A percentile compares a stretch with the other conserved stretches of the same genome.
Evolutionary conservation across 2,329 filamentous ascomycete species (phyloP).

Genomic region (Cytospora leucostoma): DNA sequence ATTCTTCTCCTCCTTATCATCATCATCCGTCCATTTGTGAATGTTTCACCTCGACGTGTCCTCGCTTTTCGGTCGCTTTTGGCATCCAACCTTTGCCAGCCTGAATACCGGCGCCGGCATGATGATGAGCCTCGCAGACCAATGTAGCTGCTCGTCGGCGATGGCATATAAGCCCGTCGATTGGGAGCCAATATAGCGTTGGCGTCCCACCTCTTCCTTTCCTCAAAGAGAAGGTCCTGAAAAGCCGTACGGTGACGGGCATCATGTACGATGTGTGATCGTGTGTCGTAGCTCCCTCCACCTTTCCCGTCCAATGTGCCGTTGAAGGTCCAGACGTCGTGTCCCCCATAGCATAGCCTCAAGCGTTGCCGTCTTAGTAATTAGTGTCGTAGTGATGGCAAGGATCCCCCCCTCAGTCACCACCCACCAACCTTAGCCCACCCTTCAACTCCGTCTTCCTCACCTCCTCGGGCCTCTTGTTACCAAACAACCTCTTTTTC

Average conservation of each 20-base stretch:
- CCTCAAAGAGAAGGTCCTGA: not conserved
- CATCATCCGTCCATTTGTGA: not conserved
- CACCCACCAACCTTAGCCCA: constrained; percentile 40
- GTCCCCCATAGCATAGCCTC: not conserved
- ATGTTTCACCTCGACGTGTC: not conserved
- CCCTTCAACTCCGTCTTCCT: constrained; percentile 51
- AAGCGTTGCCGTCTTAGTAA: not conserved
- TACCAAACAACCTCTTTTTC: constrained; percentile 49
- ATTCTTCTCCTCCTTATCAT: not conserved
- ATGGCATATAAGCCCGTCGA: not conserved
- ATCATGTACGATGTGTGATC: not conserved
- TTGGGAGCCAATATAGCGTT: not conserved
- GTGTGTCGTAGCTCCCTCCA: not conserved
- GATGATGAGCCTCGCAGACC: not conserved
- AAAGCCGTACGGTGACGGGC: not conserved
- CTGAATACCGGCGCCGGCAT: not conserved
- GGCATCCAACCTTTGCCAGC: not conserved
- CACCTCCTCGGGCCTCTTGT: constrained; percentile 42
- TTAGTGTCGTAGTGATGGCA: not conserved
- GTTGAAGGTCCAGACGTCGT: not conserved
- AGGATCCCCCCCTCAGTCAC: constrained; percentile 33
- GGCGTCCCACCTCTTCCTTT: not conserved
- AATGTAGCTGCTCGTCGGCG: not conserved
- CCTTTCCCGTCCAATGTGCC: not conserved
- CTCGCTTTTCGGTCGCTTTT: not conserved